Conservation (phyloP, 2,329 filamentous ascomycete genomes). For the Trichoderma lentiforme region DNA sequence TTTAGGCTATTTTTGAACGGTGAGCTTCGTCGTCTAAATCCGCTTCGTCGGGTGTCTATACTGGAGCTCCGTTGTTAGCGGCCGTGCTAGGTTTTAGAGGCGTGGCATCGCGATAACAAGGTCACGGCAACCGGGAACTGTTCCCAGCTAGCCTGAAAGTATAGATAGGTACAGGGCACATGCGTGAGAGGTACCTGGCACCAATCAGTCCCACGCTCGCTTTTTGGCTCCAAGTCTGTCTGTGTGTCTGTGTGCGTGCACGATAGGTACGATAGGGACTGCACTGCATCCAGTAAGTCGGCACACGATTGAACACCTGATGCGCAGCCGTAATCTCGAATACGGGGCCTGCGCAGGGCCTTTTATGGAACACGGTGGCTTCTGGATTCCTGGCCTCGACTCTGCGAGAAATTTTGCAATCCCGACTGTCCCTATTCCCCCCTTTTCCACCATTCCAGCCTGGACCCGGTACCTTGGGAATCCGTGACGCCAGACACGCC, state of each 20-base stretch:
- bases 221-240: neutral
- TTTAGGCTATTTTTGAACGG: neutral
- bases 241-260: no score
- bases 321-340: neutral
- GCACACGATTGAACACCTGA: neutral
- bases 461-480: neutral
- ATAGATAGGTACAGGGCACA: neutral
- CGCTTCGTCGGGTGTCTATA: neutral
- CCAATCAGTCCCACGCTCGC: neutral
- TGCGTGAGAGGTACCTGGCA: neutral
- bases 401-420: neutral
- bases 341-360: neutral
- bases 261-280: neutral
- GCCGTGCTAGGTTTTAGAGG: neutral
- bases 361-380: constrained; percentile 6
- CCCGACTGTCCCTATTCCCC: neutral
- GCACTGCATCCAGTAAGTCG: neutral
- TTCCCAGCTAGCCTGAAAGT: neutral
- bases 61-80: constrained; percentile 5
- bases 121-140: neutral
- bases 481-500: neutral
- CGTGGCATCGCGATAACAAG: constrained; percentile 2
- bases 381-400: neutral
- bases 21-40: neutral
- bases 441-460: neutral